Percentiles rank a stretch among this genome's conserved stretches.
Conservation (phyloP, 1,139 yeast species). For the Kodamaea sp. region DNA sequence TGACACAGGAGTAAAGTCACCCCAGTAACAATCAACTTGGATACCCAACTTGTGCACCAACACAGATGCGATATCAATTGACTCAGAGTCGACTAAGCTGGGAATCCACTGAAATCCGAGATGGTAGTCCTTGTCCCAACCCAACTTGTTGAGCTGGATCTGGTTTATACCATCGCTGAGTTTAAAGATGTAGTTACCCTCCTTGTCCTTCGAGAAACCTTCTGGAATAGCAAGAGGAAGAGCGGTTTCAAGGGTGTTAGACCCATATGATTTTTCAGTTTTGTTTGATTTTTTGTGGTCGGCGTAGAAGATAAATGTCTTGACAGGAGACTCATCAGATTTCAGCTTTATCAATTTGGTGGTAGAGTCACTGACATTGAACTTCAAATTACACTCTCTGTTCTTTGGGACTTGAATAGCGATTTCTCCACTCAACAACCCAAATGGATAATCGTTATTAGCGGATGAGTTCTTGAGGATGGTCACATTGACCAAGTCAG, state of each 20-base stretch:
- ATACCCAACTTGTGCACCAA: constrained; percentile 47
- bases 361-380: constrained; percentile 42
- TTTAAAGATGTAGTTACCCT: constrained; percentile 56
- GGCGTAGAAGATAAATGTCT: constrained; percentile 54
- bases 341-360: constrained; percentile 31
- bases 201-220: constrained; percentile 52
- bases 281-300: constrained; percentile 20
- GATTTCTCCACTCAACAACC: constrained; percentile 67
- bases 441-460: constrained; percentile 51
- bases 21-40: constrained; percentile 69
- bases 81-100: constrained; percentile 50
- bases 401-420: constrained; percentile 59
- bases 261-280: constrained; percentile 7
- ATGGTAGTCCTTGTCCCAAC: constrained; percentile 59
- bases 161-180: constrained; percentile 61
- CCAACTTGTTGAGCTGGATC: constrained; percentile 62
- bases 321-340: constrained; percentile 53
- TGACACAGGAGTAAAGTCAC: constrained; percentile 46
- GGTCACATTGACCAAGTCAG: constrained; percentile 42
- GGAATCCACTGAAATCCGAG: constrained; percentile 82
- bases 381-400: constrained; percentile 61
- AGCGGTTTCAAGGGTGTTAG: constrained; percentile 1
- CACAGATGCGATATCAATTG: constrained; percentile 31
- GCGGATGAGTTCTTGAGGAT: constrained; percentile 52
- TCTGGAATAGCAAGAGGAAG: constrained; percentile 43